Conservation (phyloP, 2,329 filamentous ascomycete species). For the Chaetothyriales sp. region DNA sequence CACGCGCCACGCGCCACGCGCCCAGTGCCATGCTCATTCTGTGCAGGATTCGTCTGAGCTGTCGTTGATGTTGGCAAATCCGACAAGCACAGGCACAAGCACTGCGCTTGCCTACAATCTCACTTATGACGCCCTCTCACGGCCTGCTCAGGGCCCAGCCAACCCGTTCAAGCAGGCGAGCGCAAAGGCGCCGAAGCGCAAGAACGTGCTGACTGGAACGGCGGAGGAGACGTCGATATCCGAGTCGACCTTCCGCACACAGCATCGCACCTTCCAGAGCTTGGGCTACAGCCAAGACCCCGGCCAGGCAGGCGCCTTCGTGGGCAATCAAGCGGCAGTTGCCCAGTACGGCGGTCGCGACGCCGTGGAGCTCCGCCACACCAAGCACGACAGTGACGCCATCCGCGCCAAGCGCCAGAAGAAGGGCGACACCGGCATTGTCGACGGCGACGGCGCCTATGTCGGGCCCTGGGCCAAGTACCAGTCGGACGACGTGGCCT, state of each 20-base stretch:
- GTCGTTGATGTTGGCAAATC: conserved; percentile 39
- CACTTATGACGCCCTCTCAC: conserved; percentile 58
- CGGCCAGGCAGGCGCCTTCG: conserved; percentile 28
- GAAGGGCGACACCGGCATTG: conserved; percentile 70
- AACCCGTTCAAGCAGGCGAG: conserved; percentile 61
- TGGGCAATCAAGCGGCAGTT: conserved; percentile 35
- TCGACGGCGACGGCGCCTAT: conserved; percentile 78
- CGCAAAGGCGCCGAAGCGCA: conserved; percentile 51
- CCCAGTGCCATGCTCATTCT: background rate
- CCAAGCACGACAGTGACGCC: conserved; percentile 57
- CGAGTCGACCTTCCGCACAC: conserved; percentile 76
- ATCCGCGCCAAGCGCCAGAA: conserved; percentile 64
- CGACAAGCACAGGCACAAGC: conserved; percentile 36
- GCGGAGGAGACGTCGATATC: conserved; percentile 82
- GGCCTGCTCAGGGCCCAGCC: conserved; percentile 51
- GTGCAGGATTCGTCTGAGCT: conserved; percentile 36
- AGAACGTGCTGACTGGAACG: conserved; percentile 70
- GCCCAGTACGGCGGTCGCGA: conserved; percentile 35
- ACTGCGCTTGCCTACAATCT: conserved; percentile 39
- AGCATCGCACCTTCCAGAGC: conserved; percentile 71
- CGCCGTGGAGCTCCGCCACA: conserved; percentile 41
- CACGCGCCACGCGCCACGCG: no score
- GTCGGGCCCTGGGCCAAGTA: conserved; percentile 92
- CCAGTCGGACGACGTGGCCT: conserved; percentile 56
- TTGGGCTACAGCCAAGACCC: conserved; percentile 40